Evolutionary conservation across 2,329 filamentous ascomycete species (phyloP).

Genomic region (Colletotrichum limetticola): DNA sequence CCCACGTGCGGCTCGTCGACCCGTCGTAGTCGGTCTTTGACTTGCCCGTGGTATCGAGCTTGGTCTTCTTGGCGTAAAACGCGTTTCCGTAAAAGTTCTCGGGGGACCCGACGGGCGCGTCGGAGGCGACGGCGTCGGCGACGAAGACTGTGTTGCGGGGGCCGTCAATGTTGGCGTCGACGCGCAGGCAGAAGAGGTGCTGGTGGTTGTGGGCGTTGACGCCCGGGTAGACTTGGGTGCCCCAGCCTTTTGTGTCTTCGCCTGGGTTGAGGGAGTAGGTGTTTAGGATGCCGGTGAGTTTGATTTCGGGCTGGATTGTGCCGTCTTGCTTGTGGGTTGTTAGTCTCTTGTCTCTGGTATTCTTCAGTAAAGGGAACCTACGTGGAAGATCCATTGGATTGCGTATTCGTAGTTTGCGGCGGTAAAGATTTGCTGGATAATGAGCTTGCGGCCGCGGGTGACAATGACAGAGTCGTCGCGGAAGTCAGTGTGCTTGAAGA

Average conservation of each 20-base stretch:
- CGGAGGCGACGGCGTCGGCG: slow-evolving; percentile 77
- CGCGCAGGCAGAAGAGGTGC: slow-evolving; percentile 90
- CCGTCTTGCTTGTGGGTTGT: slow-evolving; percentile 73
- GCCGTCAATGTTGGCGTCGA: slow-evolving; percentile 90
- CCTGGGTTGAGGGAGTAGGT: slow-evolving; percentile 85
- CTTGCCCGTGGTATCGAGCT: slow-evolving; percentile 75
- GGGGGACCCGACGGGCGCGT: slow-evolving; percentile 79
- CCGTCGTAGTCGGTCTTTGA: slow-evolving; percentile 85
- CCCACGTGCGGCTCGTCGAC: slow-evolving; percentile 84
- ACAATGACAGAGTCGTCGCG: slow-evolving; percentile 88
- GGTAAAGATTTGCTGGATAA: slow-evolving; percentile 93
- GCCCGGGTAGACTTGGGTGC: slow-evolving; percentile 88
- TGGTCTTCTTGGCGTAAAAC: slow-evolving; percentile 87
- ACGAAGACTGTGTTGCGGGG: slow-evolving; percentile 87
- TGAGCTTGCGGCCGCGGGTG: slow-evolving; percentile 85
- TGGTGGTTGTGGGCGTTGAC: slow-evolving; percentile 98
- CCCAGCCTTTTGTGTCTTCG: slow-evolving; percentile 88
- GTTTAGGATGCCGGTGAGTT: slow-evolving; percentile 92
- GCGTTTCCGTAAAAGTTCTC: slow-evolving; percentile 93
- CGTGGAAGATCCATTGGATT: slow-evolving; percentile 82
- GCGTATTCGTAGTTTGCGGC: slow-evolving; percentile 95
- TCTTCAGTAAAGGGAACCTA: slow-evolving; percentile 32
- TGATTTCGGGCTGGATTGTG: slow-evolving; percentile 90
- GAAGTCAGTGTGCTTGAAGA: slow-evolving; percentile 97
- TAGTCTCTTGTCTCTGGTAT: slow-evolving; percentile 8